Evolutionary conservation across 2,329 filamentous ascomycete genomes (phyloP), one percentile per base, ranked within the genome.

Genomic region (Pyricularia pennisetigena): DNA sequence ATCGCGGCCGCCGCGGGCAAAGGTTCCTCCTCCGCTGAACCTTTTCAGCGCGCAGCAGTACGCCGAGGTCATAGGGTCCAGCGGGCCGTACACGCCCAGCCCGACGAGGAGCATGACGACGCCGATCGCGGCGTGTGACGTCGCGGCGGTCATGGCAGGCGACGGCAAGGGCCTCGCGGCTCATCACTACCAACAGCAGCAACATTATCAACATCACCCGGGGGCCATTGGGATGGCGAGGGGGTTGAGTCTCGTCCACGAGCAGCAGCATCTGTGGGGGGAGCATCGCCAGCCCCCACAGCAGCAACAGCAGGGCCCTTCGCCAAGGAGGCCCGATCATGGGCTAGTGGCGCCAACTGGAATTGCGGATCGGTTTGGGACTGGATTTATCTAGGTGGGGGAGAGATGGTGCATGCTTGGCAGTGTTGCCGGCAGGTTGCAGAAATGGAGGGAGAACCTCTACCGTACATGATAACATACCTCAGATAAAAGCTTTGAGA

Each of bases 351-450:
- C 70, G 28, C 71, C 73, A 2, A 72, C 70, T 7, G 71, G 72
- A 8, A 74, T 75, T 71, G 74, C 75, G 63, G 77, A 78, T 71
- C 71, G 72, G 32, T 76, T 76, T 69, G 77, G 76, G 54, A 76
- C 73, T 26, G 73, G 73, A 8, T 77, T 78, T 65, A 76, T 78
- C n/a, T 78, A 62, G 26, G 6, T 14, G 10, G n/a, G n/a, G 57
- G 12, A 10, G 4, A 9, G 2, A 59, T 24, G 8, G 3, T n/a
- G 3, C 23, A 24, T 70, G 5, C 59, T 63, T 26, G 4, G n/a
- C 59, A 20, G 59, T 49, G 16, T n/a, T 49, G 41, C 20, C n/a
- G 32, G 41, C 41, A 49, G 41, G 41, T 49, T 32, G 6, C 32
- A 35, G 2, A 49, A n/a, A 49, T 1, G 8, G 41, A 49, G 41